Percentiles rank a stretch among this genome's conserved stretches.
Evolutionary conservation across 2,329 filamentous ascomycete species (phyloP).

Genomic region (Aplosporella prunicola): DNA sequence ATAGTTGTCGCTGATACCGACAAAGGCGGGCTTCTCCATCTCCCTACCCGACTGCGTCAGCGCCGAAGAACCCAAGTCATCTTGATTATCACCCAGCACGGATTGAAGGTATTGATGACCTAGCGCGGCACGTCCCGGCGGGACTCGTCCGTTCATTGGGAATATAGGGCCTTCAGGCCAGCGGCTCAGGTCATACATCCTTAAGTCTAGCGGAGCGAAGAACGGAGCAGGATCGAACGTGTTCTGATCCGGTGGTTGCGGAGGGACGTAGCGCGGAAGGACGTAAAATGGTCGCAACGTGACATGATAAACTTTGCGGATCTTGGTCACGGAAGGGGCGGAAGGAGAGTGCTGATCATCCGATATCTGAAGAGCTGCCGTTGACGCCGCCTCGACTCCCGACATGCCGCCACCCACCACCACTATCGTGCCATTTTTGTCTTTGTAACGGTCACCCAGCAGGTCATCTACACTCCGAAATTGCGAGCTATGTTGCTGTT

Average conservation of each 20-base stretch:
- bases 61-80: slow-evolving; percentile 24
- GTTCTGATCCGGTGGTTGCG: slow-evolving; percentile 16
- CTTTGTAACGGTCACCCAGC: slow-evolving; percentile 13
- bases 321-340: neutral
- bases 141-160: slow-evolving; percentile 57
- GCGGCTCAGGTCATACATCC: slow-evolving; percentile 59
- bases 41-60: slow-evolving; percentile 34
- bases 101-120: slow-evolving; percentile 41
- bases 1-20: slow-evolving; percentile 65
- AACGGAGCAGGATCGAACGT: slow-evolving; percentile 38
- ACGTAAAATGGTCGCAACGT: slow-evolving; percentile 63
- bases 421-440: slow-evolving; percentile 51
- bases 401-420: slow-evolving; percentile 77
- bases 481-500: slow-evolving; percentile 58
- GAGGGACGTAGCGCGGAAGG: slow-evolving; percentile 46
- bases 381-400: slow-evolving; percentile 65
- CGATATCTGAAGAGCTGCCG: slow-evolving; percentile 62
- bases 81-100: slow-evolving; percentile 38
- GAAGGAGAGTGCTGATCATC: slow-evolving; percentile 47
- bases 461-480: slow-evolving; percentile 46
- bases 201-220: slow-evolving; percentile 65
- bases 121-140: slow-evolving; percentile 45
- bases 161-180: slow-evolving; percentile 48
- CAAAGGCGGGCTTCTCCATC: slow-evolving; percentile 48
- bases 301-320: slow-evolving; percentile 57